Evolutionary conservation across 176 grass and related monocot species (phyloP).

Genomic region (Tillandsia leiboldiana): DNA sequence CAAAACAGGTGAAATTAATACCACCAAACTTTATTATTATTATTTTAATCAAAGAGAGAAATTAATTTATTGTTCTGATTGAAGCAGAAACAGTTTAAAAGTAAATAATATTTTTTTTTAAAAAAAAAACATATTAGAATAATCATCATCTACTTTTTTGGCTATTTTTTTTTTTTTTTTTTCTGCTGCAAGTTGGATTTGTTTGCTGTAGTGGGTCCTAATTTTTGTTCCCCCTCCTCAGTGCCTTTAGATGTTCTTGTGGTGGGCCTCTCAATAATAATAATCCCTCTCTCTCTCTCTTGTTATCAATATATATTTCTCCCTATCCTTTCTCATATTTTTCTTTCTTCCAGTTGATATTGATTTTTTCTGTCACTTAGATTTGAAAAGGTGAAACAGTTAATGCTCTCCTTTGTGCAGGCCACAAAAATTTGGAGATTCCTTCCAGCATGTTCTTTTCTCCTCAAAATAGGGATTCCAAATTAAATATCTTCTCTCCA

Average conservation of each 20-base stretch:
- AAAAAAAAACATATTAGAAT: background rate
- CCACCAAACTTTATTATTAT: no score
- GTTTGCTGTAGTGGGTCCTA: slow-evolving; percentile 15
- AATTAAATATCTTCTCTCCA: slow-evolving; percentile 8
- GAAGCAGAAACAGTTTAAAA: background rate
- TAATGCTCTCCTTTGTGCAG: slow-evolving; percentile 2
- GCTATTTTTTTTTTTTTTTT: background rate
- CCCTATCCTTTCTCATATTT: slow-evolving; percentile 4
- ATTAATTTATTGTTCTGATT: slow-evolving; percentile 26
- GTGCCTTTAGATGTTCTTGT: slow-evolving; percentile 14
- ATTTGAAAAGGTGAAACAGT: slow-evolving; percentile 1
- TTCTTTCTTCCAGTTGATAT: slow-evolving; percentile 5
- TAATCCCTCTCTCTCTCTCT: background rate
- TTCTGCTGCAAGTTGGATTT: background rate
- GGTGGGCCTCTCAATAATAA: background rate
- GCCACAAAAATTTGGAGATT: slow-evolving; percentile 8
- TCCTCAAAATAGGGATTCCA: slow-evolving; percentile 5
- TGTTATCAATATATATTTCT: slow-evolving; percentile 6
- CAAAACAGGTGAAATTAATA: no score
- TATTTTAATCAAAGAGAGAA: background rate
- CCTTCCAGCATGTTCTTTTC: background rate
- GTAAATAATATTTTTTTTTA: no score
- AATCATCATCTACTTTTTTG: background rate
- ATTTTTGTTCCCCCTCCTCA: background rate
- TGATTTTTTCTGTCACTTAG: slow-evolving; percentile 24